Base-by-base conservation (phyloP, 2,329 filamentous ascomycete species). In the Stachybotrys echinatus region DNA sequence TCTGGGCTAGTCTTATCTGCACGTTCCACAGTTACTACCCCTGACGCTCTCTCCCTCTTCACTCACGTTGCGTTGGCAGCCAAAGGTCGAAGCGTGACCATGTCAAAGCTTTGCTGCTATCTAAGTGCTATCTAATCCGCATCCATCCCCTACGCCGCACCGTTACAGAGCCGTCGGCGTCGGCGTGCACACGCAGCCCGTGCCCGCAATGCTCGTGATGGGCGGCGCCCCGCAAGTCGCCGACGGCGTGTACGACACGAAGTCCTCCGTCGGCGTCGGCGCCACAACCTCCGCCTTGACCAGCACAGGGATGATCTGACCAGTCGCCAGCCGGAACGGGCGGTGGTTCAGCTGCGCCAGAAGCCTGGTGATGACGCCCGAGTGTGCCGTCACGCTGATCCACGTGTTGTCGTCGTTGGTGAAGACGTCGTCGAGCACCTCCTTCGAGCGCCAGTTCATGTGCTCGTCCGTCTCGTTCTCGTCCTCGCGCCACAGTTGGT, bases 251-350 rank as follows among this genome's bases (percentile, higher is more conserved):
- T 46, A 34, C 44, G 17, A 20, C 10, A 21, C 23, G 44, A 34
- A 46, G 63, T 66, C n/a, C 62, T 61, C 3, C 59, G 64, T 50
- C 55, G 60, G 58, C 7, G 61, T 53, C n/a, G 60, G 54, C 5
- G 52, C 45, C 1, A 70, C 50, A 42, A 70, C 76, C 56, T 79
- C 73, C 1, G 79, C 83, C 65, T 79, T 81, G 31, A 89, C 78
- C 1, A 89, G 72, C 3, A 86, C 82, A 0, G 85, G 84, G 23
- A 89, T 84, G 7, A 85, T 77, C 50, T 83, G 78, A 8, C 86
- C 85, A 0, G 86, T 89, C n/a, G 71, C 72, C 12, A 89, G 69
- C 3, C 69, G 64, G 61, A 88, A 89, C 3, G 66, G 55, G n/a
- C 77, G 75, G 58, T 89, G 85, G 47, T 77, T 76, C 4, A 88